Base-by-base conservation (phyloP, 1,139 yeast species). In the Pneumocystis jirovecii region DNA sequence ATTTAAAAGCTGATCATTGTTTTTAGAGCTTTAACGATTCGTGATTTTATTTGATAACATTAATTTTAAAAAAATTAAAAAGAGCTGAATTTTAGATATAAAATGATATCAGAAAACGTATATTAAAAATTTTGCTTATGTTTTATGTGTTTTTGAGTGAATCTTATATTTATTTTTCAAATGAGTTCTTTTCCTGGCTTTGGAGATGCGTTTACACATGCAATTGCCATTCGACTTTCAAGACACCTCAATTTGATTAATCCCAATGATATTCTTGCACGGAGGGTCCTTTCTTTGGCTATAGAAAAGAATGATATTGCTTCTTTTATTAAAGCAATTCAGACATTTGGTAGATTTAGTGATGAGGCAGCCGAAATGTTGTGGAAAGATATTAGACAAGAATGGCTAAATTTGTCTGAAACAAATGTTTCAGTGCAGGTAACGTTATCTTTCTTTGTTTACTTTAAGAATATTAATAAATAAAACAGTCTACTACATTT, bases 331-430 rank as follows among this genome's bases (percentile, higher is more conserved):
- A 61, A 35, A 17, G 67, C 65, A 10, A 45, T 66, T 17, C 64
- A 60, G n/a, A 64, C 63, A 17, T 66, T 66, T 57, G 68, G 68
- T 17, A 63, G 62, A 61, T 66, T 66, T 25, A 50, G 34, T 25
- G 57, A 50, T 50, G 57, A 50, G 3, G 34, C 12, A 2, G 57
- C 57, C 2, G 34, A 50, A 12, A 50, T 3, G 10, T 50, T 50
- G 4, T 50, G 57, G 57, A 25, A 25, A 25, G 57, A 50, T 50
- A 50, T 50, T 50, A 34, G 57, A 1, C n/a, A 50, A 6, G 57
- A 50, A 50, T 25, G n/a, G 34, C 5, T 29, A 3, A 50, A 50
- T 12, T 1, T 50, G 4, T 3, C 3, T 4, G n/a, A 25, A 15
- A 29, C 21, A 1, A 8, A 50, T 15, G 6, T 56, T 8, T 60